These are phyloP conservation scores for Globisporangium iwayamae DNA, from an alignment of 352 stramenopile genomes.

Conservation along the genomic window DNA sequence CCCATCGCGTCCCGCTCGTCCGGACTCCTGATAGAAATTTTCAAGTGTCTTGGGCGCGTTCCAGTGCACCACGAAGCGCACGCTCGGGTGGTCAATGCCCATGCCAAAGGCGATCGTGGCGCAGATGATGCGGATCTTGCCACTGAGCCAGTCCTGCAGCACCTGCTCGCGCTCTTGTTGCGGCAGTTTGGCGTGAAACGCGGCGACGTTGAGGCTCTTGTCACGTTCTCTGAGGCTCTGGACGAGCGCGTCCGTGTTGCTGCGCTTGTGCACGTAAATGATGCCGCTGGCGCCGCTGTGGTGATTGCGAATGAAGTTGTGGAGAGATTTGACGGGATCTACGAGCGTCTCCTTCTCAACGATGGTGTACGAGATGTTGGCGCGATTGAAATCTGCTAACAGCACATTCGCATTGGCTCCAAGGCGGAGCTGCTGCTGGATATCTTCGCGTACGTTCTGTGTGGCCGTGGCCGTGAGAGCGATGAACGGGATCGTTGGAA, in stretches of 20 bases:
- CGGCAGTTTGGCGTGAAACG: constrained; percentile 55
- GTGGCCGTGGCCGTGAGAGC: constrained; percentile 91
- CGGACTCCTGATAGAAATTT: constrained; percentile 96
- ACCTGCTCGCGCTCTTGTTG: constrained; percentile 32
- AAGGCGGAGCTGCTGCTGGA: constrained; percentile 41
- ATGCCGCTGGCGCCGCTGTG: constrained; percentile 31
- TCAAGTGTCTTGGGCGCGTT: constrained; percentile 89
- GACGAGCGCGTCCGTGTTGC: constrained; percentile 46
- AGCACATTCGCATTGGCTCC: constrained; percentile 32
- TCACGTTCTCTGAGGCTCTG: constrained; percentile 26
- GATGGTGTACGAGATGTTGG: constrained; percentile 58
- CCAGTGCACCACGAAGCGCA: constrained; percentile 90
- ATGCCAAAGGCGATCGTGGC: constrained; percentile 93
- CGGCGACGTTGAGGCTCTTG: constrained; percentile 24
- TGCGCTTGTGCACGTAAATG: constrained; percentile 57
- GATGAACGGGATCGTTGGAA: constrained; percentile 55
- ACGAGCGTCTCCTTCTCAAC: constrained; percentile 44
- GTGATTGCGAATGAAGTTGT: constrained; percentile 39
- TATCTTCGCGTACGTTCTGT: constrained; percentile 53
- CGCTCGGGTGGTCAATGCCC: constrained; percentile 90
- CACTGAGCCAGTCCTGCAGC: constrained; percentile 44
- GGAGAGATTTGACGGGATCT: constrained; percentile 35
- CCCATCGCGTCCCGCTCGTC: constrained; percentile 93
- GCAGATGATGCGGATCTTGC: constrained; percentile 74
- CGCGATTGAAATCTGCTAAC: constrained; percentile 52